Conservation (phyloP, 2,329 filamentous ascomycete species). For the Verticillium tricorpus region DNA sequence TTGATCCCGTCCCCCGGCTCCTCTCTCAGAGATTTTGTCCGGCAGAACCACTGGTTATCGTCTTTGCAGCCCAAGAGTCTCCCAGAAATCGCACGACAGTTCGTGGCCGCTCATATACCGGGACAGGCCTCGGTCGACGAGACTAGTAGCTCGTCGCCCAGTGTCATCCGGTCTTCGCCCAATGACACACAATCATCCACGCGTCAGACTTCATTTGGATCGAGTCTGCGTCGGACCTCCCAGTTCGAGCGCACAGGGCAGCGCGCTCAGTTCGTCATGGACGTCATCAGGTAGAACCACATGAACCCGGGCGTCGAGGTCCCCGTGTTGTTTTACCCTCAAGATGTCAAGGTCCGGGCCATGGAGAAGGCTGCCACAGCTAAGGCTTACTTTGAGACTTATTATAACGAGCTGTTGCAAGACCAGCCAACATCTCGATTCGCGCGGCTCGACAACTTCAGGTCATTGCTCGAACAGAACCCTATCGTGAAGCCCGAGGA, state of each 20-base stretch:
- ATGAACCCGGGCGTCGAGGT: neutral
- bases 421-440: conserved; percentile 45
- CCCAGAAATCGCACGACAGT: neutral
- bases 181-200: neutral
- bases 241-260: neutral
- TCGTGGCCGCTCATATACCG: neutral
- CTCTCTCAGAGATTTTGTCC: neutral
- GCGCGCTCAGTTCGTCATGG: neutral
- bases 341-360: conserved; percentile 40
- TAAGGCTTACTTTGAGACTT: conserved; percentile 81
- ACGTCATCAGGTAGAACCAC: neutral
- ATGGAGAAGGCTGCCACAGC: conserved; percentile 75
- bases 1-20: neutral
- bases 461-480: conserved; percentile 55
- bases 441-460: conserved; percentile 57
- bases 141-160: conserved; percentile 3
- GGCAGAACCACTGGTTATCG: neutral
- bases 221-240: neutral
- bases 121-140: neutral
- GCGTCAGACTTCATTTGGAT: neutral
- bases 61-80: neutral
- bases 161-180: conserved; percentile 1
- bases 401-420: conserved; percentile 68
- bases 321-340: neutral
- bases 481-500: conserved; percentile 51